Conservation (phyloP, 139 green algal genomes). For the Closterium sp. region DNA sequence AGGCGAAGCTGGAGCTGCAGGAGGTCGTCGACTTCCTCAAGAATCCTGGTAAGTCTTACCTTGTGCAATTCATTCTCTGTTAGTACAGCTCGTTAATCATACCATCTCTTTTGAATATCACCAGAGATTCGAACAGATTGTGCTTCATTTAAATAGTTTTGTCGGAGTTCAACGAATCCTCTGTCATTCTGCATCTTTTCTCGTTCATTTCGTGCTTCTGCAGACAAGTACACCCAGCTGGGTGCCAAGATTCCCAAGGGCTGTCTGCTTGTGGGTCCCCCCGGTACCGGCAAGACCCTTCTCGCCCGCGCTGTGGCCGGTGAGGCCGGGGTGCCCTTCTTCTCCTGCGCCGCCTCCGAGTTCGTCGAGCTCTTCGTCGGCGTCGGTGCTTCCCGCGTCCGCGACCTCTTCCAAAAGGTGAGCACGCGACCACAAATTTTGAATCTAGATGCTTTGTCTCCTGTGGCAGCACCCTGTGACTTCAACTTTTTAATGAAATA, state of each 20-base stretch:
- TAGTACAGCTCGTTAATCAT: too few species aligned
- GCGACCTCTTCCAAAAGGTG: constrained; percentile 85
- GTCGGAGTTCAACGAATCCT: not conserved
- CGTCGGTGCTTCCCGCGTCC: constrained; percentile 88
- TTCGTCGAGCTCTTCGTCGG: constrained; percentile 99
- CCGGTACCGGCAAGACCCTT: constrained; percentile 87
- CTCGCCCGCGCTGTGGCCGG: constrained; percentile 88
- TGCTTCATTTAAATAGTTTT: not conserved
- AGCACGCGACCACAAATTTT: not conserved
- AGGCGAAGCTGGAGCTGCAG: constrained; percentile 97
- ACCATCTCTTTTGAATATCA: too few species aligned
- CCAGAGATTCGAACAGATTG: too few species aligned
- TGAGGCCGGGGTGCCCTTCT: constrained; percentile 98
- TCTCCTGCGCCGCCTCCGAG: constrained; percentile 86
- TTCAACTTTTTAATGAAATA: too few species aligned
- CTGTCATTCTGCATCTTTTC: too few species aligned
- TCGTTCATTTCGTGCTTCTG: not conserved
- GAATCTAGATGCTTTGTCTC: not conserved
- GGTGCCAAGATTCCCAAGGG: constrained; percentile 97
- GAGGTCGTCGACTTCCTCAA: constrained; percentile 98
- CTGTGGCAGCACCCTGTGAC: too few species aligned
- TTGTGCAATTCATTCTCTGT: not conserved
- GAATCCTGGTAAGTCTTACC: constrained; percentile 85
- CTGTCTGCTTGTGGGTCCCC: constrained; percentile 88
- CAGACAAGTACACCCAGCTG: constrained; percentile 92